A percentile compares a stretch with the other conserved stretches of the same genome.
Conservation (phyloP, 345 rosid genomes). For the Corymbia maculata region DNA sequence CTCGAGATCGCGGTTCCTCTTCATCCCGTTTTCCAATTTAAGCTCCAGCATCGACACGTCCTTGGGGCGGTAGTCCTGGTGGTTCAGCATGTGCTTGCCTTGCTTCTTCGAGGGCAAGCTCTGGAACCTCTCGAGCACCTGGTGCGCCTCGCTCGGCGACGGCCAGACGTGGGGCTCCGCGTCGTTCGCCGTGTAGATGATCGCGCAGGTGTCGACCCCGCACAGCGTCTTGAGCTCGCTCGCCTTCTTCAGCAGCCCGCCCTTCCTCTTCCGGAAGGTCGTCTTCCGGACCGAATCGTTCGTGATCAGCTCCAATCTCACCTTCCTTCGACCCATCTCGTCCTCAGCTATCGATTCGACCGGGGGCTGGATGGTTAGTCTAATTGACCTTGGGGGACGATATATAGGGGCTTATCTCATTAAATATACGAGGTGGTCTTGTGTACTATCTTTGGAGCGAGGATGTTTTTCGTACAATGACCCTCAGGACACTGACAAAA, state of each 20-base stretch:
- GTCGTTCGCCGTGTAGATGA: slow-evolving; percentile 13
- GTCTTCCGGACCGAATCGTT: slow-evolving; percentile 19
- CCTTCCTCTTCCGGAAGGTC: slow-evolving; percentile 28
- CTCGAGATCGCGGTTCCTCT: slow-evolving; percentile 17
- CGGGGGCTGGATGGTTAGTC: neutral
- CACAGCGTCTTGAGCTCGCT: slow-evolving; percentile 32
- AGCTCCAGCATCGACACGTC: slow-evolving; percentile 1
- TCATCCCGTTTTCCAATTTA: slow-evolving; percentile 1
- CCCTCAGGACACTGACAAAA: neutral
- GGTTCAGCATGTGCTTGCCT: slow-evolving; percentile 27
- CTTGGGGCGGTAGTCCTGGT: slow-evolving; percentile 6
- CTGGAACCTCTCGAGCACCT: slow-evolving; percentile 6
- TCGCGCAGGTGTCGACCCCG: slow-evolving; percentile 28
- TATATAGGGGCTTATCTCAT: neutral
- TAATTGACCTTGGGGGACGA: neutral
- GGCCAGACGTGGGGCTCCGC: slow-evolving; percentile 31
- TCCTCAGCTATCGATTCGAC: neutral
- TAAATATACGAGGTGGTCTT: neutral
- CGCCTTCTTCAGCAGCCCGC: slow-evolving; percentile 34
- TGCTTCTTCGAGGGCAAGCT: slow-evolving; percentile 10
- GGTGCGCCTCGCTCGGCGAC: slow-evolving; percentile 2
- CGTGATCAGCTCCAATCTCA: slow-evolving; percentile 21
- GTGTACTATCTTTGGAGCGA: neutral
- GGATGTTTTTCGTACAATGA: neutral
- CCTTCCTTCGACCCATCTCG: slow-evolving; percentile 24